Conservation (phyloP, 352 stramenopile genomes). For the Halophytophthora batemanensis region DNA sequence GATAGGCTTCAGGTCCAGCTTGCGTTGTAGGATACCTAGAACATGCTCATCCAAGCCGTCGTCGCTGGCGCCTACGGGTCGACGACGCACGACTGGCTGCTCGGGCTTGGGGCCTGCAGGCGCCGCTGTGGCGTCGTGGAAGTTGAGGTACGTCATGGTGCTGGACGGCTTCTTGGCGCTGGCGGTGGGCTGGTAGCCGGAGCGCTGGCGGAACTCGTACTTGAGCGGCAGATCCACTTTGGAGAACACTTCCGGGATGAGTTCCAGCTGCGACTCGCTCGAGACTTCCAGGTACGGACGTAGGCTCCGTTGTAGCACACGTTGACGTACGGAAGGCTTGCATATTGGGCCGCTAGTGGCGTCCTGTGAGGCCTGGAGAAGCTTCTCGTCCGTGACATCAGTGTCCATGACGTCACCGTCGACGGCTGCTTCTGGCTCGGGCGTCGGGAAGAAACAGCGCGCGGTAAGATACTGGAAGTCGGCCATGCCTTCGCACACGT, state of each 20-base stretch:
- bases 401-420: conserved; percentile 17
- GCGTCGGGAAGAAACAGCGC: conserved; percentile 48
- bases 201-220: conserved; percentile 81
- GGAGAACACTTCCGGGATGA: conserved; percentile 82
- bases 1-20: conserved; percentile 63
- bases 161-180: conserved; percentile 61
- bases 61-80: conserved; percentile 48
- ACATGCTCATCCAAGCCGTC: conserved; percentile 64
- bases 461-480: conserved; percentile 85
- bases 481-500: conserved; percentile 83
- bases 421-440: conserved; percentile 16
- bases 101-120: conserved; percentile 49
- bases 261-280: conserved; percentile 54
- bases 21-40: conserved; percentile 47
- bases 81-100: conserved; percentile 41
- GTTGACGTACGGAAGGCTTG: conserved; percentile 34
- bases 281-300: conserved; percentile 52
- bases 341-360: conserved; percentile 37
- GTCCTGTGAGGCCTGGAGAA: background rate
- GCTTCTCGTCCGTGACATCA: conserved; percentile 14
- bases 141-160: conserved; percentile 80
- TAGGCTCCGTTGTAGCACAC: conserved; percentile 49
- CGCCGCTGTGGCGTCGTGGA: conserved; percentile 57
- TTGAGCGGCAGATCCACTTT: conserved; percentile 80
- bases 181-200: conserved; percentile 62